Conservation (phyloP, 1,139 yeast genomes). For the Pneumocystis sp. region DNA sequence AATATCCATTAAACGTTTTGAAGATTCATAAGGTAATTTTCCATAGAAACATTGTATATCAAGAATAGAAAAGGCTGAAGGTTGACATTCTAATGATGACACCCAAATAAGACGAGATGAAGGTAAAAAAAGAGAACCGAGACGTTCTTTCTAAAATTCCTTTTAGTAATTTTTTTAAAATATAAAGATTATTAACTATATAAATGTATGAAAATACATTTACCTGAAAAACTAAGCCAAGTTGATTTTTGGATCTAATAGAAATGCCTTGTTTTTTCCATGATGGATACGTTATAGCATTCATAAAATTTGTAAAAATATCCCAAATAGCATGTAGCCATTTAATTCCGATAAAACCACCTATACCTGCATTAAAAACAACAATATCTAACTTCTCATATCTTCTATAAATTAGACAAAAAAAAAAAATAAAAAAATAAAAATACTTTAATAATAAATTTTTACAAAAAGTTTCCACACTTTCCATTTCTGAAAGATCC, state of each 20-base stretch:
- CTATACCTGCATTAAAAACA: slow-evolving; percentile 80
- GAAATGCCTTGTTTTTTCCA: slow-evolving; percentile 73
- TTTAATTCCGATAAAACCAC: slow-evolving; percentile 72
- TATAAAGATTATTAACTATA: slow-evolving; percentile 23
- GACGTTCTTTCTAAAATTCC: background rate
- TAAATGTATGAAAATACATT: slow-evolving; percentile 92
- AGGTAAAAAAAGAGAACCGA: background rate
- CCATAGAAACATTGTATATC: slow-evolving; percentile 60
- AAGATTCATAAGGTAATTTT: slow-evolving; percentile 72
- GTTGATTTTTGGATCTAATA: slow-evolving; percentile 44
- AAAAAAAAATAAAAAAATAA: background rate
- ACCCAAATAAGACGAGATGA: slow-evolving; percentile 5
- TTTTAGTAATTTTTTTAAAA: background rate
- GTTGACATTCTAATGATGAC: slow-evolving; percentile 8
- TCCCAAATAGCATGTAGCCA: slow-evolving; percentile 66
- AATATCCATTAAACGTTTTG: slow-evolving; percentile 75
- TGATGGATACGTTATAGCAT: slow-evolving; percentile 67
- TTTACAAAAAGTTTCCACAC: slow-evolving; percentile 35
- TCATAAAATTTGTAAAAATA: slow-evolving; percentile 46
- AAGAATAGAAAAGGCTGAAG: slow-evolving; percentile 24
- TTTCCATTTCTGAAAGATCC: slow-evolving; percentile 84
- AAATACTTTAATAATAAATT: background rate
- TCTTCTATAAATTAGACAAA: background rate
- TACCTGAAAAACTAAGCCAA: slow-evolving; percentile 87
- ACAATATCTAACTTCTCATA: slow-evolving; percentile 33